These are phyloP conservation scores for Paratinospora sagittata DNA, from an alignment of 164 flowering plant species.

Conservation along the genomic window DNA sequence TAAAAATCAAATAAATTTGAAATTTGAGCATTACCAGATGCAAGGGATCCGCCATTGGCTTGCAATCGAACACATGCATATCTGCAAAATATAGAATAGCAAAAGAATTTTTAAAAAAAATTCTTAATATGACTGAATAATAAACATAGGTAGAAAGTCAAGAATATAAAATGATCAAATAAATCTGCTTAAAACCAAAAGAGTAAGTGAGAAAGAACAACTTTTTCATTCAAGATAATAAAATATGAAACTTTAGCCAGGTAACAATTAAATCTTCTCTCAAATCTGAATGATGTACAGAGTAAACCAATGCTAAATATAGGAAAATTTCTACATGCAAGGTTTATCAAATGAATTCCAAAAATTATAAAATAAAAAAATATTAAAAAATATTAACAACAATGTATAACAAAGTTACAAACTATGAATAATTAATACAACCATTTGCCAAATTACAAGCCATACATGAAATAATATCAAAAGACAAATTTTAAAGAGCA, in stretches of 20 bases:
- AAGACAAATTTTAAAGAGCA: background rate
- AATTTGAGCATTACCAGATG: constrained; percentile 50
- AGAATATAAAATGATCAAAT: too few relatives aligned
- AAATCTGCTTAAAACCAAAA: background rate
- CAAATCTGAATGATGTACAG: background rate
- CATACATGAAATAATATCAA: background rate
- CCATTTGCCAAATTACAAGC: too few relatives aligned
- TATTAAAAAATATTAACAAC: background rate
- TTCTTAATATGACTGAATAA: background rate
- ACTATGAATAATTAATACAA: background rate
- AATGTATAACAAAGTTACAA: background rate
- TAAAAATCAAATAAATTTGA: background rate
- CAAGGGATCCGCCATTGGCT: constrained; percentile 72
- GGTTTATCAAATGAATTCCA: too few relatives aligned
- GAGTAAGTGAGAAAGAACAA: background rate
- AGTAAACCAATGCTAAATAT: background rate
- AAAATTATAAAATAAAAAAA: too few relatives aligned
- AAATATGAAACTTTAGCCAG: background rate
- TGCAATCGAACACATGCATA: constrained; percentile 80
- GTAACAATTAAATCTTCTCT: background rate
- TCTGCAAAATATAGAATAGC: constrained; percentile 38
- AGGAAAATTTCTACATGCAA: background rate
- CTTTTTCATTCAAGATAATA: too few relatives aligned
- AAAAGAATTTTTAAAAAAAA: constrained; percentile 7
- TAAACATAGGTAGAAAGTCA: background rate